Percentiles rank a stretch among this genome's conserved stretches.
Conservation (phyloP, 495 filamentous ascomycete genomes). For the Tuber umbilicatum region DNA sequence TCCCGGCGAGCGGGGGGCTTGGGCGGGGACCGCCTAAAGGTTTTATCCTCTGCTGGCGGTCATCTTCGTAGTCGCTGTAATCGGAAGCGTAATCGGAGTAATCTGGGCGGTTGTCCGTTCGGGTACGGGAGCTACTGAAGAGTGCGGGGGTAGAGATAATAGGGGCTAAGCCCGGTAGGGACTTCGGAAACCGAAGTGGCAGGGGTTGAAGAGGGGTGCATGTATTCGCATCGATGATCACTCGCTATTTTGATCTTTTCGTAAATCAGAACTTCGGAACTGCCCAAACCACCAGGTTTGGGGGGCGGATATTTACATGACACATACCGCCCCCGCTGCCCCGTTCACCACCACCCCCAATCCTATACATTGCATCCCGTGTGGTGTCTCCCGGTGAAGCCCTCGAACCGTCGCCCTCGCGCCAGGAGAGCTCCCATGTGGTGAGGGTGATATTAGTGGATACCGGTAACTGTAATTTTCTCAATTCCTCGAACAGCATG, state of each 20-base stretch:
- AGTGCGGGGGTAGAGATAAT: not conserved
- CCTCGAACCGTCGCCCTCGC: constrained; percentile 50
- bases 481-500: constrained; percentile 54
- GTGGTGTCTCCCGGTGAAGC: no score
- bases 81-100: constrained; percentile 7
- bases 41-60: constrained; percentile 3
- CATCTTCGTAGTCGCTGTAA: not conserved
- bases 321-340: no score
- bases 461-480: constrained; percentile 52
- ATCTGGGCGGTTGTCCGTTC: not conserved
- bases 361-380: no score
- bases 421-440: constrained; percentile 45
- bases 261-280: constrained; percentile 35
- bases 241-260: no score
- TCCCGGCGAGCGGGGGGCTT: not conserved
- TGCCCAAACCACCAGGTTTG: not conserved
- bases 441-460: constrained; percentile 54
- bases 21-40: not conserved
- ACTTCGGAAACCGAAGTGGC: not conserved
- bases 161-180: not conserved
- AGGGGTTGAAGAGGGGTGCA: constrained; percentile 24
- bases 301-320: constrained; percentile 41
- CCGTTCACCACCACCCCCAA: constrained; percentile 41
- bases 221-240: constrained; percentile 51
- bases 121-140: not conserved